Conservation (phyloP, 1,284 basidiomycete genomes). For the Ceratobasidium sp. region DNA sequence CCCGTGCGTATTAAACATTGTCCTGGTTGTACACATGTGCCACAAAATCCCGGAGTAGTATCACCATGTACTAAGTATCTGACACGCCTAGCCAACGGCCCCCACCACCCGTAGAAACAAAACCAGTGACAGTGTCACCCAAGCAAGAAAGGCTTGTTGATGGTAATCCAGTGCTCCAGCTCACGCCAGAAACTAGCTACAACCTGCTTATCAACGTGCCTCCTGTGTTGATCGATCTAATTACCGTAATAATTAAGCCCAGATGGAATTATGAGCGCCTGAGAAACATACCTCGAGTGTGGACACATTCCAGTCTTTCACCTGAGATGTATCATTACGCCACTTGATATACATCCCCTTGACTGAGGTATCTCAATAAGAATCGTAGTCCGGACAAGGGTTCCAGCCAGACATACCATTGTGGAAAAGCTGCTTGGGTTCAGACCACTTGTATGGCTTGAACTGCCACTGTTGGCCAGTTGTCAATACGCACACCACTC, state of each 20-base stretch:
- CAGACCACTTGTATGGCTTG: constrained; percentile 93
- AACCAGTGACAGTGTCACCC: not conserved
- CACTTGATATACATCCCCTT: constrained; percentile 93
- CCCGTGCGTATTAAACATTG: too few relatives aligned
- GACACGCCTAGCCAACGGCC: too few relatives aligned
- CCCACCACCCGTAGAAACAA: too few relatives aligned
- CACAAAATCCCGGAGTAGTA: too few relatives aligned
- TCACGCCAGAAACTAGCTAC: constrained; percentile 95
- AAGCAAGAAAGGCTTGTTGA: constrained; percentile 69
- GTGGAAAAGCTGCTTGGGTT: constrained; percentile 89
- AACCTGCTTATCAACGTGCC: constrained; percentile 95
- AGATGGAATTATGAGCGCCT: constrained; percentile 15
- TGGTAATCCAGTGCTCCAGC: constrained; percentile 82
- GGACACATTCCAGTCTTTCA: constrained; percentile 96
- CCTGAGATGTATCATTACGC: constrained; percentile 88
- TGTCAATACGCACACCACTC: constrained; percentile 96
- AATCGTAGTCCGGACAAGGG: too few relatives aligned
- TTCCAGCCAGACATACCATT: constrained; percentile 84
- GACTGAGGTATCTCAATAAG: constrained; percentile 61
- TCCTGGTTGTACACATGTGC: too few relatives aligned
- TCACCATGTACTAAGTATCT: too few relatives aligned
- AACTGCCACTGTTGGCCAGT: constrained; percentile 99
- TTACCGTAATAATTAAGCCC: not conserved
- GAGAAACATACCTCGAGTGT: constrained; percentile 75
- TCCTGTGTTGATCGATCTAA: constrained; percentile 85